A percentile compares a stretch with the other conserved stretches of the same genome.
Conservation (phyloP, 2,329 filamentous ascomycete genomes). For the Pseudogymnoascus sp. region DNA sequence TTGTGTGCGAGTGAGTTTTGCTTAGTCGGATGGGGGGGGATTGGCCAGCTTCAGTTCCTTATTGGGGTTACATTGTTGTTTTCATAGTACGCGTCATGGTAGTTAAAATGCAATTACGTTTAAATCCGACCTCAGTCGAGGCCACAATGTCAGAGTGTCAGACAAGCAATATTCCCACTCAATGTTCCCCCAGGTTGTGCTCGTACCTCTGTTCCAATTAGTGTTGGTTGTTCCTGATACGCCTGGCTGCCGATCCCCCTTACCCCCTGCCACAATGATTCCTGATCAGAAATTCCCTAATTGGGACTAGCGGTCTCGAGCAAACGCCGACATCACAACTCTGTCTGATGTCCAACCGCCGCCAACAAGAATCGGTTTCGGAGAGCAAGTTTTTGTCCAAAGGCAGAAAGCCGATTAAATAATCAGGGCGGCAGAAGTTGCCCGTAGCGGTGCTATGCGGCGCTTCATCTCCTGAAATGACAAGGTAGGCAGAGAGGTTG, state of each 20-base stretch:
- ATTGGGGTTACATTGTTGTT: neutral
- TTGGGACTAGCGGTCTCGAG: neutral
- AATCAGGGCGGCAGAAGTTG: neutral
- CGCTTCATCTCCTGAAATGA: neutral
- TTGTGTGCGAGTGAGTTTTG: neutral
- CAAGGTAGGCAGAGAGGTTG: neutral
- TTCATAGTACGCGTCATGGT: neutral
- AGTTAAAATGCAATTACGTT: neutral
- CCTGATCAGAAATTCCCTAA: neutral
- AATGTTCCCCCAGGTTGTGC: neutral
- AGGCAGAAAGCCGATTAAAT: neutral
- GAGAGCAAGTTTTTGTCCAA: neutral
- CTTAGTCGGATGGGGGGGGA: neutral
- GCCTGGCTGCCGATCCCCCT: neutral
- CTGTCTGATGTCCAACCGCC: neutral
- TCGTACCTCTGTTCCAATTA: neutral
- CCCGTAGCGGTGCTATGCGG: neutral
- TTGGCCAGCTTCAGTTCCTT: neutral
- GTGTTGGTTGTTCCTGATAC: neutral
- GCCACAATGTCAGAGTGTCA: neutral
- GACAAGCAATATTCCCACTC: neutral
- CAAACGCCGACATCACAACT: neutral
- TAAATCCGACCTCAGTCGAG: neutral
- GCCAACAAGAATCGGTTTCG: neutral
- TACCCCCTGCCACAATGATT: conserved; percentile 3